Evolutionary conservation across 208 protist genomes (phyloP), one percentile per base, ranked within the genome.

Genomic region (Vickermania ingenoplastis): DNA sequence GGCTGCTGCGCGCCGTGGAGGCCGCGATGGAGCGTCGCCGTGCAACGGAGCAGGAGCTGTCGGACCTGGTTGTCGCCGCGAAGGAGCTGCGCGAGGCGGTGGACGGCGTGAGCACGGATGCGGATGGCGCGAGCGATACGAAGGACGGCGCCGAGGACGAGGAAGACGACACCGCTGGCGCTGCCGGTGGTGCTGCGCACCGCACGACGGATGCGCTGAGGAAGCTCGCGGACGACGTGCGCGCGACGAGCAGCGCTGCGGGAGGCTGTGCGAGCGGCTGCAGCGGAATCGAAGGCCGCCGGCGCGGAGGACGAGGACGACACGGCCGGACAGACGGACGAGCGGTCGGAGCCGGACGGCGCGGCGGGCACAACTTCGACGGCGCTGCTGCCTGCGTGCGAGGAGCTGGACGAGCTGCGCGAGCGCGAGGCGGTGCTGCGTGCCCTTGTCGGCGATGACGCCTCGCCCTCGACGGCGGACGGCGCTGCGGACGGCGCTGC

Each of bases 321-420:
- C n/a, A n/a, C n/a, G n/a, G n/a, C n/a, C n/a, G n/a, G n/a, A n/a
- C n/a, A n/a, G 36, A 17, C 36, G 11, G 36, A 45, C 36, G 36
- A 45, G 36, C 36, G 36, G 11, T 7, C 36, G 36, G 36, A 45
- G 36, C 11, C 11, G 17, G 25, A 25, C 25, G 13, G 13, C 22
- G 30, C 45, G 3, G 36, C 17, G 31, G 53, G 53, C 1, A 26
- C 60, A 51, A 1, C 22, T 1, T 66, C 59, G 17, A n/a, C 22
- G 11, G 53, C 53, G 0, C 67, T 73, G 36, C 49, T 73, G 53
- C 29, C 55, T 17, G 23, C 41, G 61, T 73, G 60, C 55, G 55
- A 41, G 13, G 66, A 41, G n/a, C 48, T 64, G 53, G 29, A 45
- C 1, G 24, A 26, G 26, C 22, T 66, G 52, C 61, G 31, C 3